phyloP scores from a whole-genome alignment of 2,329 filamentous ascomycete species.

The Immersiporthe knoxdaviesiana region DNA sequence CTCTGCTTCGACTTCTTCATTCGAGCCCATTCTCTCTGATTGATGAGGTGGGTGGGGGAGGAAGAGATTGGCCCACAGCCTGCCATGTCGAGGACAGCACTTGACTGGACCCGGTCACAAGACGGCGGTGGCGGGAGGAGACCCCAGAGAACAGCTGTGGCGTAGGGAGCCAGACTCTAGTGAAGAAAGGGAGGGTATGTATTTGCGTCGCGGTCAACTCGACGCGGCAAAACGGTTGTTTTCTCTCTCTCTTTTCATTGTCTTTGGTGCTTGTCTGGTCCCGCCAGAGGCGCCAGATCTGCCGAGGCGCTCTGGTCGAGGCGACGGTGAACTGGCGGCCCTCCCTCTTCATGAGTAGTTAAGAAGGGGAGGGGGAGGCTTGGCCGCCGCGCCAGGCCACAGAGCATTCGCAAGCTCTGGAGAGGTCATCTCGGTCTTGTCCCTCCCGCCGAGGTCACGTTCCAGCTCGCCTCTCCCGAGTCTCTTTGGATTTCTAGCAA shows the following conservation, averaged over 20 bases:
- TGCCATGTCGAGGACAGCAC: not conserved
- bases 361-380: no score
- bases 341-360: not conserved
- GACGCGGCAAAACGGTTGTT: not conserved
- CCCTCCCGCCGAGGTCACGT: not conserved
- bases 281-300: constrained; percentile 1
- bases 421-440: not conserved
- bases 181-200: not conserved
- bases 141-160: not conserved
- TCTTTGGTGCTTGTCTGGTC: not conserved
- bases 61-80: not conserved
- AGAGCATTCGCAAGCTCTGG: not conserved
- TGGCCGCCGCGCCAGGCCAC: not conserved
- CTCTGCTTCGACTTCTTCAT: not conserved
- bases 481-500: constrained; percentile 10
- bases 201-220: not conserved
- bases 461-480: no score
- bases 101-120: constrained; percentile 7
- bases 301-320: constrained; percentile 1
- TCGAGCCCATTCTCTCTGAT: not conserved
- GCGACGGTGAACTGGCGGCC: not conserved
- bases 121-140: not conserved
- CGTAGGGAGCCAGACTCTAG: not conserved
- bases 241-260: not conserved
- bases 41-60: no score